phyloP scores from a whole-genome alignment of 1,284 basidiomycete genomes.

The Agaricales sp. region DNA sequence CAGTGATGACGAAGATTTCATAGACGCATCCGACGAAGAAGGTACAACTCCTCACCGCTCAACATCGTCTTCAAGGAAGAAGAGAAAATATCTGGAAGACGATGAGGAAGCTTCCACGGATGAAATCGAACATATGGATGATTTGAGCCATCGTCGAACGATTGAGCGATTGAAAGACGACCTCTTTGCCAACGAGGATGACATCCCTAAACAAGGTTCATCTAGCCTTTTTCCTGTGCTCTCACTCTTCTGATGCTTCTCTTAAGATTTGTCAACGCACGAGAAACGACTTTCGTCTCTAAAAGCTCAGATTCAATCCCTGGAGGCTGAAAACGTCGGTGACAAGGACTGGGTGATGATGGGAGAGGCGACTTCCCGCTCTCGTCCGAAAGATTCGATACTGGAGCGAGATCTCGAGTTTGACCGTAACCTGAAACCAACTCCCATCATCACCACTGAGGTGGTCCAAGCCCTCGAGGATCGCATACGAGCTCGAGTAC shows the following conservation, averaged over 20 bases:
- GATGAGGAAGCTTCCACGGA: constrained; percentile 13
- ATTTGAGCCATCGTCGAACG: constrained; percentile 23
- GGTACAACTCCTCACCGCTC: constrained; percentile 16
- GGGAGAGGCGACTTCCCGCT: constrained; percentile 80
- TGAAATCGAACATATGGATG: constrained; percentile 16
- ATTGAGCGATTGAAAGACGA: constrained; percentile 58
- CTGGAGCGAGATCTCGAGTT: constrained; percentile 95
- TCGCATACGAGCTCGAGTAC: constrained; percentile 84
- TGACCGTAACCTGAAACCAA: constrained; percentile 80
- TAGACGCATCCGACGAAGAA: constrained; percentile 18
- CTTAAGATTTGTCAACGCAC: constrained; percentile 42
- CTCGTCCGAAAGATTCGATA: constrained; percentile 85
- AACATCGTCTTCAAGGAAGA: constrained; percentile 11
- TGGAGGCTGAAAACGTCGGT: constrained; percentile 65
- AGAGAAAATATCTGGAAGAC: constrained; percentile 12
- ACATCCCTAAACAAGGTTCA: constrained; percentile 28
- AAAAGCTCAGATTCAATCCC: constrained; percentile 54
- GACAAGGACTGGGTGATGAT: constrained; percentile 84
- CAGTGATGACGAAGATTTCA: constrained; percentile 18
- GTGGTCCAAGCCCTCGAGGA: constrained; percentile 79
- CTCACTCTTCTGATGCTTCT: constrained; percentile 1
- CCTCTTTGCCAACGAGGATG: constrained; percentile 57
- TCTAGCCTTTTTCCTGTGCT: not conserved
- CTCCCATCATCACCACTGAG: constrained; percentile 89
- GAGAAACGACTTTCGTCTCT: constrained; percentile 53